Evolutionary conservation across 768 basidiomycete genomes (phyloP).

Genomic region (Trametes cingulata): DNA sequence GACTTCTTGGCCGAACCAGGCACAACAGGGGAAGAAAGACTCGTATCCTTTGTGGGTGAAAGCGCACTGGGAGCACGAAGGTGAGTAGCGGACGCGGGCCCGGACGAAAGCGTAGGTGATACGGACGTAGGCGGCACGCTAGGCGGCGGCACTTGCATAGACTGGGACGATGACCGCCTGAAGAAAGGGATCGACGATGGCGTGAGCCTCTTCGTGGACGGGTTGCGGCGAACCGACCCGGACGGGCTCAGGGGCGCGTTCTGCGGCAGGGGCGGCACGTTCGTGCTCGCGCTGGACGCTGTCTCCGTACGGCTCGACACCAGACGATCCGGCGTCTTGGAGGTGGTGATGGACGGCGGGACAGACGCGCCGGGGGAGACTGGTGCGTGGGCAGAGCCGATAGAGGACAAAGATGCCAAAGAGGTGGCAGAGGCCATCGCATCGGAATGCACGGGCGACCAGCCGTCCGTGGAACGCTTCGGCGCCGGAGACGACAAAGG

Average conservation of each 20-base stretch:
- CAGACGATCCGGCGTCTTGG: conserved; percentile 68
- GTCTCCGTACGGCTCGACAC: conserved; percentile 70
- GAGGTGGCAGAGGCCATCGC: conserved; percentile 82
- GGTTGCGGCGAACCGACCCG: conserved; percentile 64
- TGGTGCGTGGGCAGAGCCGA: conserved; percentile 61
- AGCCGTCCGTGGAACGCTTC: conserved; percentile 44
- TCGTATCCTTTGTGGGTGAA: conserved; percentile 57
- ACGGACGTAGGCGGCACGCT: conserved; percentile 34
- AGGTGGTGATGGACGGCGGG: conserved; percentile 40
- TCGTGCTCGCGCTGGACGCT: conserved; percentile 75
- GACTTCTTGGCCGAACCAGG: conserved; percentile 73
- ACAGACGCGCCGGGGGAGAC: conserved; percentile 26
- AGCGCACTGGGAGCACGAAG: conserved; percentile 45
- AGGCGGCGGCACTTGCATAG: conserved; percentile 65
- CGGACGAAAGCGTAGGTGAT: conserved; percentile 49
- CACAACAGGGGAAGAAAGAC: conserved; percentile 52
- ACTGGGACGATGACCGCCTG: conserved; percentile 87
- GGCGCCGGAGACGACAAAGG: conserved; percentile 45
- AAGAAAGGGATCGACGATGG: conserved; percentile 95
- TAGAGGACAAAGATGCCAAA: conserved; percentile 70
- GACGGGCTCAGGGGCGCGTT: conserved; percentile 71
- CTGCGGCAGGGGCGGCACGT: conserved; percentile 55
- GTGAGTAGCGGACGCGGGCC: conserved; percentile 39
- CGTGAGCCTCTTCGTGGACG: conserved; percentile 76
- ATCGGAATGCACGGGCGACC: conserved; percentile 70